Evolutionary conservation across 345 rosid species (phyloP), one percentile per base, ranked within the genome.

Genomic region (Salix viminalis): DNA sequence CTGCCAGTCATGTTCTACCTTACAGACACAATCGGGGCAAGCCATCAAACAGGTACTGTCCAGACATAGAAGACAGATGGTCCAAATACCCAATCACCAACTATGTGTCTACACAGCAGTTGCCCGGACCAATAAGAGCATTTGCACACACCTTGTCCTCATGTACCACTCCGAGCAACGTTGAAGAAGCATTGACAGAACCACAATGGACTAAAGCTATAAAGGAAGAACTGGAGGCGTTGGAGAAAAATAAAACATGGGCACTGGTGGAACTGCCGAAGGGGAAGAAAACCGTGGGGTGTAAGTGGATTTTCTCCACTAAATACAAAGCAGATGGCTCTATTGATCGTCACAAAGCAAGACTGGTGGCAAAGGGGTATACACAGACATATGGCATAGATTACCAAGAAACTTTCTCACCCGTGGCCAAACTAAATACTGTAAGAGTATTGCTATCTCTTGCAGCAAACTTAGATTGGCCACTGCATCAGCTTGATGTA

Each of bases 131-230:
- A 0, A 16, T 73, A 0, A 73, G 16, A 52, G 11, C 23, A 0
- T 73, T 73, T 4, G 16, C 28, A 7, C 37, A 42, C 0, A 42
- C 46, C 0, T 1, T 42, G 2, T 42, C 46, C 46, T 8, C 46
- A 0, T 42, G 46, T 11, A 9, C 0, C 2, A 42, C 2, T 0
- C 46, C 46, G 0, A 2, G 3, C 3, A 42, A 1, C 3, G 46
- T 42, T 42, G 46, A 18, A 7, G 65, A 71, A 32, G 65, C 64
- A 1, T 2, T 61, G 10, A 42, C 1, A 0, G 23, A 64, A 0
- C 16, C 16, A 2, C 30, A 24, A 0, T 74, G 61, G 70, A 0
- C 18, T 10, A 14, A 46, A 0, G 71, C 44, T 1, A 74, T 74
- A 65, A 7, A 46, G 16, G 77, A 74, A 74, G 71, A 74, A 42